A percentile compares a stretch with the other conserved stretches of the same genome.
Conservation (phyloP, 2,329 filamentous ascomycete species). For the Penicillium hesseltinei region DNA sequence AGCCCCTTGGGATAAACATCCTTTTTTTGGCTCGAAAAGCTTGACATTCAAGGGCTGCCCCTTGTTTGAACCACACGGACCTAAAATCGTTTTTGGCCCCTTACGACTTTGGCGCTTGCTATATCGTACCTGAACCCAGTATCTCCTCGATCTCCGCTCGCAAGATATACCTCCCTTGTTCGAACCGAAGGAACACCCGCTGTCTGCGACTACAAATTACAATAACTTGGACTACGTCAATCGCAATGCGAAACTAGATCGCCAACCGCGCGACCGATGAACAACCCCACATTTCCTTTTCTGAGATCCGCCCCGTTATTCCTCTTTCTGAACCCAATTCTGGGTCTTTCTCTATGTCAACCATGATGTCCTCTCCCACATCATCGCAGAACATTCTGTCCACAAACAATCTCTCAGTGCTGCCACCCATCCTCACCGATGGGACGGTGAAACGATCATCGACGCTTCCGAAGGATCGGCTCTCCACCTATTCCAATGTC, state of each 20-base stretch:
- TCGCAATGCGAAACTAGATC: slow-evolving; percentile 39
- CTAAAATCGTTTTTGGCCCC: neutral
- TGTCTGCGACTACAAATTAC: neutral
- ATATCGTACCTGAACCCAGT: neutral
- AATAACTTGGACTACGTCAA: slow-evolving; percentile 12
- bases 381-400: slow-evolving; percentile 30
- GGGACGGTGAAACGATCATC: slow-evolving; percentile 63
- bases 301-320: slow-evolving; percentile 23
- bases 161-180: slow-evolving; percentile 3
- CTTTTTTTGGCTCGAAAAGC: neutral
- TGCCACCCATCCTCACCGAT: slow-evolving; percentile 53
- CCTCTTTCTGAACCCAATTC: slow-evolving; percentile 16
- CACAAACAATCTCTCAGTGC: slow-evolving; percentile 29
- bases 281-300: slow-evolving; percentile 18
- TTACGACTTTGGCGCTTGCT: slow-evolving; percentile 7
- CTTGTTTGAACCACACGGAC: neutral
- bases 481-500: slow-evolving; percentile 78
- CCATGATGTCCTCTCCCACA: slow-evolving; percentile 39
- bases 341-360: slow-evolving; percentile 20
- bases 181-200: neutral
- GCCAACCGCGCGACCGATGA: slow-evolving; percentile 27
- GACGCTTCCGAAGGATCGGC: slow-evolving; percentile 74
- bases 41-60: neutral
- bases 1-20: slow-evolving; percentile 2
- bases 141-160: slow-evolving; percentile 2